A percentile compares a stretch with the other conserved stretches of the same genome.
Evolutionary conservation across 345 rosid species (phyloP).

Genomic region (Streptanthus diversifolius): DNA sequence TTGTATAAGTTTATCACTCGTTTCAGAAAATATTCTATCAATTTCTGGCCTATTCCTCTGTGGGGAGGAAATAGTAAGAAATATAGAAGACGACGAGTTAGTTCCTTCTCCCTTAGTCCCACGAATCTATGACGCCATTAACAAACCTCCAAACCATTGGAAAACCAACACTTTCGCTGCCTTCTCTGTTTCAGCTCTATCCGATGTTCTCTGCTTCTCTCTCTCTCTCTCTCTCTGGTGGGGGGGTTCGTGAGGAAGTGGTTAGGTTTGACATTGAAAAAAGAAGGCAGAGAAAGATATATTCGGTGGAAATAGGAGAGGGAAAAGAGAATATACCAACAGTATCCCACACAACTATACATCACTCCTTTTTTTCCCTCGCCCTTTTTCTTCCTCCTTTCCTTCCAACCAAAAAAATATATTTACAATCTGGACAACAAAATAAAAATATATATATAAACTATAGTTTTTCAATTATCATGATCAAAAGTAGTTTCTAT

Average conservation of each 20-base stretch:
- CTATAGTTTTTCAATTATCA: neutral
- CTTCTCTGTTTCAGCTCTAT: neutral
- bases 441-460: neutral
- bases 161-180: neutral
- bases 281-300: neutral
- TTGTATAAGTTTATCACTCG: neutral
- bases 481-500: neutral
- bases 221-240: conserved; percentile 1
- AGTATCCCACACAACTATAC: conserved; percentile 36
- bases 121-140: conserved; percentile 51
- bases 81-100: conserved; percentile 31
- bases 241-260: neutral
- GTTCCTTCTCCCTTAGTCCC: conserved; percentile 51
- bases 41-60: conserved; percentile 27
- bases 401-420: neutral
- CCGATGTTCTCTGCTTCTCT: neutral
- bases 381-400: conserved; percentile 12
- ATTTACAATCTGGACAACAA: neutral
- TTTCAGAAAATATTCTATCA: neutral
- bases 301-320: conserved; percentile 12
- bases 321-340: conserved; percentile 53
- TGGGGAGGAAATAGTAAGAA: conserved; percentile 28
- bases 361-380: conserved; percentile 15
- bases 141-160: conserved; percentile 53
- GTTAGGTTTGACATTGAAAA: conserved; percentile 26